phyloP scores from a whole-genome alignment of 163 green algal genomes.

The Chlorella variabilis region DNA sequence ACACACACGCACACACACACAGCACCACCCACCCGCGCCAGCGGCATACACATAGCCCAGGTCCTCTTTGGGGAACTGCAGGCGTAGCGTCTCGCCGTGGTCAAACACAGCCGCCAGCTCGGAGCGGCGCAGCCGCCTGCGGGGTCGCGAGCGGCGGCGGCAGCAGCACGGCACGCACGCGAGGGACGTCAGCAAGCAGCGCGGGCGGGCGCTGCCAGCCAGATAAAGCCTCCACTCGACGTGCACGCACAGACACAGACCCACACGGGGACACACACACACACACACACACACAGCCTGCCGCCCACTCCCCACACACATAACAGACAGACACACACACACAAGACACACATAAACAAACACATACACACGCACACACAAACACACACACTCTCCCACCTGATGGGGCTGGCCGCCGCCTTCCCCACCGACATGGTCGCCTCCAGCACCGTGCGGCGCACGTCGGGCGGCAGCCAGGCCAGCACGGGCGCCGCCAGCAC shows the following conservation, averaged over 20 bases:
- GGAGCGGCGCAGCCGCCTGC: slow-evolving; percentile 49
- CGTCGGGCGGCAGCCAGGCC: slow-evolving; percentile 38
- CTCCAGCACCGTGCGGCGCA: slow-evolving; percentile 61
- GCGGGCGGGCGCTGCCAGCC: too few species aligned
- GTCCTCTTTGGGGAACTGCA: slow-evolving; percentile 92
- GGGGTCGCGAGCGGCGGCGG: background rate
- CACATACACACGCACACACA: too few species aligned
- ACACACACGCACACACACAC: too few species aligned
- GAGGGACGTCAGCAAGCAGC: too few species aligned
- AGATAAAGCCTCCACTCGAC: too few species aligned
- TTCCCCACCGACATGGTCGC: slow-evolving; percentile 61
- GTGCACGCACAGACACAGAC: too few species aligned
- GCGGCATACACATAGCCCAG: slow-evolving; percentile 81
- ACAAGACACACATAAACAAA: too few species aligned
- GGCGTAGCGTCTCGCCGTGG: slow-evolving; percentile 72
- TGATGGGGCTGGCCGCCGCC: slow-evolving; percentile 40
- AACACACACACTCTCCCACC: too few species aligned
- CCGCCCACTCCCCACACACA: too few species aligned
- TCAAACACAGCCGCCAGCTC: slow-evolving; percentile 62
- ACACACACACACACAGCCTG: too few species aligned
- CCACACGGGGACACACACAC: too few species aligned
- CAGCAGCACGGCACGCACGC: background rate
- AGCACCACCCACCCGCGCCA: background rate
- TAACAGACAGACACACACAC: too few species aligned
- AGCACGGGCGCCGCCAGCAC: slow-evolving; percentile 32